Percentiles rank a stretch among this genome's conserved stretches.
These are phyloP conservation scores for Acer negundo DNA, from an alignment of 345 rosid species.

Conservation along the genomic window DNA sequence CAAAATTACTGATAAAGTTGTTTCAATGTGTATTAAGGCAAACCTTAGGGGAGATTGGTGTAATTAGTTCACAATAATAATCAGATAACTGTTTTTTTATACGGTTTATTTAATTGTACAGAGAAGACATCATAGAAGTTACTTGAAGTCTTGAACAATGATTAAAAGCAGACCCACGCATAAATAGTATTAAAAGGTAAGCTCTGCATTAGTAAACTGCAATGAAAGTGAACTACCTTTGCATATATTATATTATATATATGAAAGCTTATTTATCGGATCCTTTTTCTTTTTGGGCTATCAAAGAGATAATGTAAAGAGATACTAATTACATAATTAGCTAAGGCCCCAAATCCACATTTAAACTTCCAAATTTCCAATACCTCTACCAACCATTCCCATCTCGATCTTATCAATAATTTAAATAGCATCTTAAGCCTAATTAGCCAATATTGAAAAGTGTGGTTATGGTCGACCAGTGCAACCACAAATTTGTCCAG, in stretches of 20 bases:
- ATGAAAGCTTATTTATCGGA: neutral
- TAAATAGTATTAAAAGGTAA: too few species aligned
- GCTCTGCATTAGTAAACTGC: too few species aligned
- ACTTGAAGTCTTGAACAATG: neutral
- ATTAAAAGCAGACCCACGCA: neutral
- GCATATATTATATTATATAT: neutral
- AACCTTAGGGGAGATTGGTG: too few species aligned
- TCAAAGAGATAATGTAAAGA: neutral
- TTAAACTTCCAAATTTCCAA: neutral
- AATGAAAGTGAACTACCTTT: too few species aligned
- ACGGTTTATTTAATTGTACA: too few species aligned
- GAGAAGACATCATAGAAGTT: neutral
- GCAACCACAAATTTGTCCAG: too few species aligned
- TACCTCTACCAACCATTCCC: neutral
- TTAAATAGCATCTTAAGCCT: neutral
- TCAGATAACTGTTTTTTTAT: too few species aligned
- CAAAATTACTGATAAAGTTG: too few species aligned
- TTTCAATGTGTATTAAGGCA: too few species aligned
- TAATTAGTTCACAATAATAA: too few species aligned
- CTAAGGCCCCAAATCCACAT: neutral
- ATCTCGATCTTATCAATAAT: slow-evolving; percentile 3
- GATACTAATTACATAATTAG: neutral
- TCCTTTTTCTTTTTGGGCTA: neutral
- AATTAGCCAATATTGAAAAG: too few species aligned
- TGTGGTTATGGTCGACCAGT: too few species aligned